Conservation (phyloP, 805 yeast genomes). For the Pichia eremophila region DNA sequence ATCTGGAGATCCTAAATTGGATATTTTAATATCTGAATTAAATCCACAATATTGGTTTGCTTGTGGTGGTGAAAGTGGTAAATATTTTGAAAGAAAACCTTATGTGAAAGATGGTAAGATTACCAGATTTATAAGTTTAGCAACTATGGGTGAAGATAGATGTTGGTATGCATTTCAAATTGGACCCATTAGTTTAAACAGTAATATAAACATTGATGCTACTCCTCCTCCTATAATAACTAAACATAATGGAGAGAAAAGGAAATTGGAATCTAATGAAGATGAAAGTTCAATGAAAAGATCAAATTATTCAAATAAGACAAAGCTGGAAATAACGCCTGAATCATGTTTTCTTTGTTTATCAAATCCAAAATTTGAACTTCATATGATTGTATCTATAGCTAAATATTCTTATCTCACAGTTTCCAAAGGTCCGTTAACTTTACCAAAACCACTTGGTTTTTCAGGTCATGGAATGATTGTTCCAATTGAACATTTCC, state of each 20-base stretch:
- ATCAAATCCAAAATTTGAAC: conserved; percentile 65
- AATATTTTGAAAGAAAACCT: conserved; percentile 45
- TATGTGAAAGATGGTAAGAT: conserved; percentile 32
- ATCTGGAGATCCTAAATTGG: conserved; percentile 39
- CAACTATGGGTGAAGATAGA: conserved; percentile 44
- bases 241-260: neutral
- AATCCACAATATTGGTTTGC: conserved; percentile 65
- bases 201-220: neutral
- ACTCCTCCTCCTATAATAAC: neutral
- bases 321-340: conserved; percentile 33
- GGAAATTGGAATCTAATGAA: neutral
- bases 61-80: conserved; percentile 40
- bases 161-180: conserved; percentile 74
- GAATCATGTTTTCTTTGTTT: conserved; percentile 73
- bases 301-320: neutral
- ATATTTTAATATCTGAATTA: conserved; percentile 32
- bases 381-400: conserved; percentile 74
- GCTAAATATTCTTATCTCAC: conserved; percentile 61
- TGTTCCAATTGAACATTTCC: conserved; percentile 67
- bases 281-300: neutral
- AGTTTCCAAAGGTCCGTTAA: conserved; percentile 78
- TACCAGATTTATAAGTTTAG: conserved; percentile 61
- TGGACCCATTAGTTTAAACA: conserved; percentile 16
- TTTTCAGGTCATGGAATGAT: conserved; percentile 79
- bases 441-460: conserved; percentile 35